Evolutionary conservation across 257 asterid species (phyloP), one percentile per base, ranked within the genome.

Genomic region (Fraxinus quadrangulata): DNA sequence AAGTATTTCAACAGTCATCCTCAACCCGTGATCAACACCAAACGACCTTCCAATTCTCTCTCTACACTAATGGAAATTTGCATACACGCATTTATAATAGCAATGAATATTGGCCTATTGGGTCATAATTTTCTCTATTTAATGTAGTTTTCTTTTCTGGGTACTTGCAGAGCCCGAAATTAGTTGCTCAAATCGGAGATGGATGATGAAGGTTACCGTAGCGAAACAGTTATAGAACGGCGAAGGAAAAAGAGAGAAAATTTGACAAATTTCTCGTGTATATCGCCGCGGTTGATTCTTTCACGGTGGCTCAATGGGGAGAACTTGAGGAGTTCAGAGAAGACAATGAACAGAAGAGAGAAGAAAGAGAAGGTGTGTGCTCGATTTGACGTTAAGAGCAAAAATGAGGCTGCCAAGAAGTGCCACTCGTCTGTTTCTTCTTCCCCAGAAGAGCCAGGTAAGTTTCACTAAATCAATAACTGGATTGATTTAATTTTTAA

Each of bases 201-300:
- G 69, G 34, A 8, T 19, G 3, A 26, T 13, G 84, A 81, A 31
- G 84, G 82, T 30, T 75, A 82, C 72, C 78, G 71, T 45, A 75
- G 76, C 68, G 85, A 78, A 70, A 31, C 74, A 30, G 78, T 67
- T 2, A 82, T 49, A 51, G 49, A 70, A 77, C 51, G 80, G 23
- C 76, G 63, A 28, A 77, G 82, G 56, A 67, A 70, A 40, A 69
- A 84, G 78, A 67, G 71, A 45, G 86, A 83, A 17, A 81, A 72
- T 23, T n/a, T 88, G 91, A 81, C 87, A 68, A 78, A 85, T 87
- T 83, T 89, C 84, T 83, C 84, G 9, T 90, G 94, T 45, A 72
- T 82, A 13, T 83, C 91, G 24, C 94, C 94, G 0, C 83, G 90
- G 84, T 79, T 77, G 75, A 45, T 85, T 74, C 75, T 88, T 5